These are phyloP conservation scores for Micromonas commoda DNA, from an alignment of 139 green algal species.

Conservation along the genomic window DNA sequence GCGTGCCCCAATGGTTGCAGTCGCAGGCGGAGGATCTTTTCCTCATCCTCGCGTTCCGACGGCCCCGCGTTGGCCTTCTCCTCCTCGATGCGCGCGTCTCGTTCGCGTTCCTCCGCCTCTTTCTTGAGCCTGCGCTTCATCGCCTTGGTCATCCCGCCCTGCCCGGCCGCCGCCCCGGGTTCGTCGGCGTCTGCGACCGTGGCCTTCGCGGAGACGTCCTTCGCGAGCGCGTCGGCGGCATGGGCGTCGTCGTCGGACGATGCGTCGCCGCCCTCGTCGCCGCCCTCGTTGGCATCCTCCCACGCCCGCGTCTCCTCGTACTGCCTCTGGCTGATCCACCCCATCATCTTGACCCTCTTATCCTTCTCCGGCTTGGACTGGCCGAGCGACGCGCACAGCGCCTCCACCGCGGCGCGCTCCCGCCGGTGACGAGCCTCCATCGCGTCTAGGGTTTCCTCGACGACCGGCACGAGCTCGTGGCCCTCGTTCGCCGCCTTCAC, in stretches of 20 bases:
- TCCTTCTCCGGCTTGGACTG: no score
- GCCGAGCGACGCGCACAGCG: no score
- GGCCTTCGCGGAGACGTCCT: neutral
- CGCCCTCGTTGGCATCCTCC: neutral
- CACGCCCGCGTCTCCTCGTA: neutral
- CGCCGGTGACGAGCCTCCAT: no score
- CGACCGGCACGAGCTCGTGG: no score
- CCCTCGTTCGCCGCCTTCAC: no score
- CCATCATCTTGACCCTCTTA: no score
- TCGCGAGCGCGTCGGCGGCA: neutral
- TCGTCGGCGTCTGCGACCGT: neutral
- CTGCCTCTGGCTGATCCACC: no score
- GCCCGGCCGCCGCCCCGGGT: no score
- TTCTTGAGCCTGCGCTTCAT: neutral
- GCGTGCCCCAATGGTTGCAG: slow-evolving; percentile 50
- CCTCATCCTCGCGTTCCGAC: neutral
- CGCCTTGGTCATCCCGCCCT: slow-evolving; percentile 22
- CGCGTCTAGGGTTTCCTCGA: no score
- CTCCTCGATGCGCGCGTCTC: neutral
- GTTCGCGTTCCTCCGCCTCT: slow-evolving; percentile 7
- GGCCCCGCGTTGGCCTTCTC: slow-evolving; percentile 4
- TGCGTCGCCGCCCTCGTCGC: neutral
- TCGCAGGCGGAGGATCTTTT: neutral
- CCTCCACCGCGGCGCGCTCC: no score
- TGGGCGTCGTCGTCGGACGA: neutral